Evolutionary conservation across 2,329 filamentous ascomycete genomes (phyloP).

Genomic region (Xylaria sp.): DNA sequence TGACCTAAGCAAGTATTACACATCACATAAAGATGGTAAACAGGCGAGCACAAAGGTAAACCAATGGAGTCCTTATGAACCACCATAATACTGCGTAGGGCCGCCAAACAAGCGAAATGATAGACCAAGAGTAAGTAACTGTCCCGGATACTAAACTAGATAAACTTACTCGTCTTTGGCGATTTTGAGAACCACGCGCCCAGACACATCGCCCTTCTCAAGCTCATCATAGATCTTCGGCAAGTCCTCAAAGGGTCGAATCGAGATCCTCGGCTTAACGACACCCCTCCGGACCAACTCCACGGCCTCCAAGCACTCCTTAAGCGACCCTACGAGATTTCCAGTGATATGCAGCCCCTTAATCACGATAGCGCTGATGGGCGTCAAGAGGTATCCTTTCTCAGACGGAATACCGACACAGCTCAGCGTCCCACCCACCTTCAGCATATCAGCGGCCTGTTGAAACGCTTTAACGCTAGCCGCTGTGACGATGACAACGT

Average conservation of each 20-base stretch:
- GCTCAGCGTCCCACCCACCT: slow-evolving; percentile 49
- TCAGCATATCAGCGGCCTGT: slow-evolving; percentile 50
- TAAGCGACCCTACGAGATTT: slow-evolving; percentile 51
- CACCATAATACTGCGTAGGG: too few relatives aligned
- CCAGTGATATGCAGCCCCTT: slow-evolving; percentile 50
- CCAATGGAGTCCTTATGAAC: too few relatives aligned
- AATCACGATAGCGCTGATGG: slow-evolving; percentile 51
- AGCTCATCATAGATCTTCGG: slow-evolving; percentile 50
- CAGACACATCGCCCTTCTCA: slow-evolving; percentile 50
- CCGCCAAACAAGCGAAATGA: too few relatives aligned
- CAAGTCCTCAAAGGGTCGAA: slow-evolving; percentile 50
- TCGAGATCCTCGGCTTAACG: slow-evolving; percentile 48
- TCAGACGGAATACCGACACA: slow-evolving; percentile 51
- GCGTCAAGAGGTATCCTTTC: slow-evolving; percentile 45
- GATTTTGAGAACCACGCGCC: slow-evolving; percentile 49
- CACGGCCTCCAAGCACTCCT: slow-evolving; percentile 53
- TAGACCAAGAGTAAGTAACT: too few relatives aligned
- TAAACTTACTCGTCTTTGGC: slow-evolving; percentile 34
- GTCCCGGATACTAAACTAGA: too few relatives aligned
- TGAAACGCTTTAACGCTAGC: slow-evolving; percentile 49
- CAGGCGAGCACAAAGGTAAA: too few relatives aligned
- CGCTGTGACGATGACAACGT: slow-evolving; percentile 50
- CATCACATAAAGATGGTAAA: too few relatives aligned
- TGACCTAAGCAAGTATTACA: too few relatives aligned
- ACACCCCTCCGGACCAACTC: slow-evolving; percentile 48